Evolutionary conservation across 2,329 filamentous ascomycete species (phyloP).

Genomic region (Bipolaris bicolor): DNA sequence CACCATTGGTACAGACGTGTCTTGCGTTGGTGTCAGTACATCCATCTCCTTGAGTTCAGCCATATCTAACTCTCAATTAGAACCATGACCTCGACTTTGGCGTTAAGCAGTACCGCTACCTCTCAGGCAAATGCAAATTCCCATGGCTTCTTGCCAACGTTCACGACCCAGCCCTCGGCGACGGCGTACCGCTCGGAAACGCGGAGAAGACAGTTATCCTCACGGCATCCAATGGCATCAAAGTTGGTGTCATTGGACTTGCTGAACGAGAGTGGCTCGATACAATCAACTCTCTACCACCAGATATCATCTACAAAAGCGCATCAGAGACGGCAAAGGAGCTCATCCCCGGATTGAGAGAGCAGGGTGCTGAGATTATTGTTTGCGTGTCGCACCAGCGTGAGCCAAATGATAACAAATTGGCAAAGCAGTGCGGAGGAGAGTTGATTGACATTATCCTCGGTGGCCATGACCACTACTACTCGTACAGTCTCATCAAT

Average conservation of each 20-base stretch:
- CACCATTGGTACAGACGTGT: slow-evolving; percentile 74
- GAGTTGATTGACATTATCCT: slow-evolving; percentile 84
- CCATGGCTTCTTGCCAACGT: slow-evolving; percentile 92
- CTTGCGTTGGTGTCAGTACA: slow-evolving; percentile 76
- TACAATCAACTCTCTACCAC: slow-evolving; percentile 85
- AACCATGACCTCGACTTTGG: slow-evolving; percentile 96
- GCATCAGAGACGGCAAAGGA: slow-evolving; percentile 77
- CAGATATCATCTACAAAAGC: slow-evolving; percentile 80
- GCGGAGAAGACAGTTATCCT: slow-evolving; percentile 77
- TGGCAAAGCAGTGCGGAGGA: slow-evolving; percentile 72
- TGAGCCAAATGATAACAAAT: slow-evolving; percentile 87
- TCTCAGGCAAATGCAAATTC: slow-evolving; percentile 77
- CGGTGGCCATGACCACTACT: slow-evolving; percentile 90
- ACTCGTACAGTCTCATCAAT: slow-evolving; percentile 77
- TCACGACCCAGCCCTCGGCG: slow-evolving; percentile 79
- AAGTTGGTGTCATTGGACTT: slow-evolving; percentile 82
- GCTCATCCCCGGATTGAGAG: slow-evolving; percentile 73
- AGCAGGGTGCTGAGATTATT: slow-evolving; percentile 80
- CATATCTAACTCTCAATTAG: slow-evolving; percentile 49
- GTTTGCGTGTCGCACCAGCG: slow-evolving; percentile 84
- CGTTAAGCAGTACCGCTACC: slow-evolving; percentile 75
- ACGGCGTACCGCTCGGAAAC: slow-evolving; percentile 75
- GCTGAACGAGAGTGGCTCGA: slow-evolving; percentile 88
- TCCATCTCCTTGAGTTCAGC: neutral
- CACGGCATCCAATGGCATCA: slow-evolving; percentile 81